Evolutionary conservation across 2,329 filamentous ascomycete genomes (phyloP).

Genomic region (Aureobasidium sp.): DNA sequence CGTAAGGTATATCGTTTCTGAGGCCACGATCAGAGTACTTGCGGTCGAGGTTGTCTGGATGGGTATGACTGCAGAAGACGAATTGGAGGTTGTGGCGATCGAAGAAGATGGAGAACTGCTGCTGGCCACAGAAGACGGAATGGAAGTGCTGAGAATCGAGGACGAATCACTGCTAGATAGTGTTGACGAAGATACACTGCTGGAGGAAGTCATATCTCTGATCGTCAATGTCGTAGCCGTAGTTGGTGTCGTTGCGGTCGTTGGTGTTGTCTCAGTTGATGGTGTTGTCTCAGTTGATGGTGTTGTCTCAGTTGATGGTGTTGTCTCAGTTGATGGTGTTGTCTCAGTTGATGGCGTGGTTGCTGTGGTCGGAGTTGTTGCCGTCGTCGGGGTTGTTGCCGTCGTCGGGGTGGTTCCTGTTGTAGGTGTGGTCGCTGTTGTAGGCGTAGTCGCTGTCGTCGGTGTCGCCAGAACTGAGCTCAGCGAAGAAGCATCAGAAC

Average conservation of each 20-base stretch:
- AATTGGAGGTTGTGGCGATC: neutral
- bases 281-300: neutral
- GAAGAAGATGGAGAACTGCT: neutral
- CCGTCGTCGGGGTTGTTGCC: neutral
- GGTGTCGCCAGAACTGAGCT: neutral
- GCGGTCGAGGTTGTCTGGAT: neutral
- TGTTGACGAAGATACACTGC: neutral
- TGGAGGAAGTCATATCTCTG: neutral
- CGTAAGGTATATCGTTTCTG: neutral
- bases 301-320: neutral
- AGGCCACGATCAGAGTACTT: neutral
- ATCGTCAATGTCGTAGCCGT: neutral
- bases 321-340: neutral
- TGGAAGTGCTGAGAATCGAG: neutral
- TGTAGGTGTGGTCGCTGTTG: neutral
- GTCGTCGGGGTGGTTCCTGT: neutral
- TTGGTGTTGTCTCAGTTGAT: neutral
- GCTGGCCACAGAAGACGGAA: neutral
- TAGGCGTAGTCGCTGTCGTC: neutral
- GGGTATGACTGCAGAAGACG: neutral
- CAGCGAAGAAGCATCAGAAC: neutral
- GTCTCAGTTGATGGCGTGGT: neutral
- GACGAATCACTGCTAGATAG: neutral
- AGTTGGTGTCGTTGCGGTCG: neutral
- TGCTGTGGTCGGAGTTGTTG: neutral